Conservation (phyloP, 2,329 filamentous ascomycete genomes). For the Arthrobotrys megalospora region DNA sequence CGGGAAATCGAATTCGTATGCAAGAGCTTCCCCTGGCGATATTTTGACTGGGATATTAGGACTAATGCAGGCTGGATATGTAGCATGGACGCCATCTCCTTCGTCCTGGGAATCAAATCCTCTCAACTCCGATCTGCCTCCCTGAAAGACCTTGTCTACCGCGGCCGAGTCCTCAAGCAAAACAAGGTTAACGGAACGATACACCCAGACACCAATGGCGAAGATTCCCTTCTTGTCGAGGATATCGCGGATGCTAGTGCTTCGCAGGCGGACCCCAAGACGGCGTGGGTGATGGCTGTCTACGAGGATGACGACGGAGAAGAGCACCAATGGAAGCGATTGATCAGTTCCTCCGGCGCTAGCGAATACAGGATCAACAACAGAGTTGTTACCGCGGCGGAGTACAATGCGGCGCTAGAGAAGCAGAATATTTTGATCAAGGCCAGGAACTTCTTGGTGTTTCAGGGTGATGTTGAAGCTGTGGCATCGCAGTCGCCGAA, state of each 20-base stretch:
- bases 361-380: slow-evolving; percentile 99
- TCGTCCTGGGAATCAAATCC: slow-evolving; percentile 97
- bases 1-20: slow-evolving; percentile 96
- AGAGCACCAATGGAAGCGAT: slow-evolving; percentile 95
- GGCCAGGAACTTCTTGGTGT: slow-evolving; percentile 96
- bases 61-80: slow-evolving; percentile 25
- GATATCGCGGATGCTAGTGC: slow-evolving; percentile 73
- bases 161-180: slow-evolving; percentile 81
- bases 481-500: slow-evolving; percentile 96
- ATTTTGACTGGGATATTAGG: background rate
- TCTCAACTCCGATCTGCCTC: slow-evolving; percentile 96
- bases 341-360: slow-evolving; percentile 87
- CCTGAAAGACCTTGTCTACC: slow-evolving; percentile 94
- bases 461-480: slow-evolving; percentile 96
- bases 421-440: slow-evolving; percentile 97
- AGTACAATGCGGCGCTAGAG: slow-evolving; percentile 94
- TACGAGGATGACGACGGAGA: slow-evolving; percentile 94
- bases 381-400: slow-evolving; percentile 85
- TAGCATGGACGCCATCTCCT: slow-evolving; percentile 99
- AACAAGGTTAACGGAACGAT: slow-evolving; percentile 89
- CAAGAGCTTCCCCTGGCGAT: slow-evolving; percentile 61
- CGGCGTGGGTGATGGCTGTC: slow-evolving; percentile 98
- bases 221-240: slow-evolving; percentile 75
- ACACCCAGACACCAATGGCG: slow-evolving; percentile 73
- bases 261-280: slow-evolving; percentile 87